These are phyloP conservation scores for Salix koriyanagi DNA, from an alignment of 345 rosid species.

Conservation along the genomic window DNA sequence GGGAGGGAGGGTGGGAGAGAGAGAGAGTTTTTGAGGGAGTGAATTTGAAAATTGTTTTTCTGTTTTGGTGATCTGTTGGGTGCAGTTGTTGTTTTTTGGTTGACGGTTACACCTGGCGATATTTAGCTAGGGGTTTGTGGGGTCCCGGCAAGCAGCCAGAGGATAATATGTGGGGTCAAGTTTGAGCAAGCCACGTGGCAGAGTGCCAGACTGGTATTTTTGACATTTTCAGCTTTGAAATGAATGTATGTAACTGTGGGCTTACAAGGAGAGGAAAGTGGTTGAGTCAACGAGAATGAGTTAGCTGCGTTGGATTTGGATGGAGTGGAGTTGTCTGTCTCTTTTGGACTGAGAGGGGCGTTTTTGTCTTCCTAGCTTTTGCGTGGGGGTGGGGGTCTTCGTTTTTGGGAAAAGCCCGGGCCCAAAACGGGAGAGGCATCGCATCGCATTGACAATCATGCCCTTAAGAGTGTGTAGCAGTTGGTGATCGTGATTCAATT, in stretches of 20 bases:
- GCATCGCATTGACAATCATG: neutral
- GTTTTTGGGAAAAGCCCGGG: neutral
- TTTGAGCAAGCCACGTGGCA: neutral
- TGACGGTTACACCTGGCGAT: conserved; percentile 46
- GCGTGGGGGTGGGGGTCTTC: neutral
- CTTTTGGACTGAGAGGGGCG: neutral
- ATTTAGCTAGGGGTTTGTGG: neutral
- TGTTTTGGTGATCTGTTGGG: conserved; percentile 8
- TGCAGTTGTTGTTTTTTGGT: conserved; percentile 34
- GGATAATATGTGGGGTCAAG: neutral
- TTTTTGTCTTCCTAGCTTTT: neutral
- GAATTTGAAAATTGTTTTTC: conserved; percentile 1
- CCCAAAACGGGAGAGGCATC: neutral
- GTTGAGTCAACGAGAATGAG: neutral
- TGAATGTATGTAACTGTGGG: neutral
- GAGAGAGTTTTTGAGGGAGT: neutral
- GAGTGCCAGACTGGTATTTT: neutral
- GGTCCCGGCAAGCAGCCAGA: neutral
- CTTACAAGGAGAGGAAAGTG: neutral
- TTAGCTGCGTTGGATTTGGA: neutral
- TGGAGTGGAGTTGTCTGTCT: neutral
- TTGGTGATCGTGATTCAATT: neutral
- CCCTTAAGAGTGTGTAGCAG: neutral
- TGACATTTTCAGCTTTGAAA: neutral
- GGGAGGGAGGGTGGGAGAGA: neutral